A percentile compares a stretch with the other conserved stretches of the same genome.
phyloP scores from a whole-genome alignment of 805 yeast genomes.

The Starmerella kuoi region DNA sequence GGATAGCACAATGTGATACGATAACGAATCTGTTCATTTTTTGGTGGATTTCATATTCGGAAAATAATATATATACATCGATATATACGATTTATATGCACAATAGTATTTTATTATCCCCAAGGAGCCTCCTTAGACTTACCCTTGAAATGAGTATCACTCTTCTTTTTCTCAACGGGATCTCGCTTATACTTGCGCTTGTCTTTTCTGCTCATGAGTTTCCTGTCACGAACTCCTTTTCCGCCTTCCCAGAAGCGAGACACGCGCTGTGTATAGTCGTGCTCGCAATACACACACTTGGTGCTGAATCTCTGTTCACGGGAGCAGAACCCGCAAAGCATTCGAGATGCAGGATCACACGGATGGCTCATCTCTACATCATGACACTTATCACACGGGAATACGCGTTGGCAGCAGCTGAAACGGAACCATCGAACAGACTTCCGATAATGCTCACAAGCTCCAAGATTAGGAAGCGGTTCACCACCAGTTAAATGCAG shows the following conservation, averaged over 20 bases:
- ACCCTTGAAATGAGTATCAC: constrained; percentile 17
- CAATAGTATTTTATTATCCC: no score
- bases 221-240: constrained; percentile 32
- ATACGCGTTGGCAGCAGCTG: constrained; percentile 33
- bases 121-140: constrained; percentile 13
- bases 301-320: constrained; percentile 31
- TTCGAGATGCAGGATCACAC: constrained; percentile 31
- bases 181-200: constrained; percentile 31
- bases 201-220: constrained; percentile 33
- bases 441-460: constrained; percentile 33
- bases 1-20: no score
- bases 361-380: constrained; percentile 30
- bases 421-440: constrained; percentile 35
- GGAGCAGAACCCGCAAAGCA: constrained; percentile 35
- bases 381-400: constrained; percentile 35
- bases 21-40: no score
- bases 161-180: constrained; percentile 13
- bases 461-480: constrained; percentile 31
- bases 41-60: no score
- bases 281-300: constrained; percentile 31
- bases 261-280: constrained; percentile 27
- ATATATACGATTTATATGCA: no score
- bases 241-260: constrained; percentile 39
- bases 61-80: no score
- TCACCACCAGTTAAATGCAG: constrained; percentile 30